Conservation (phyloP, 192 early-diverging fungal genomes). For the Entomortierella lignicola region DNA sequence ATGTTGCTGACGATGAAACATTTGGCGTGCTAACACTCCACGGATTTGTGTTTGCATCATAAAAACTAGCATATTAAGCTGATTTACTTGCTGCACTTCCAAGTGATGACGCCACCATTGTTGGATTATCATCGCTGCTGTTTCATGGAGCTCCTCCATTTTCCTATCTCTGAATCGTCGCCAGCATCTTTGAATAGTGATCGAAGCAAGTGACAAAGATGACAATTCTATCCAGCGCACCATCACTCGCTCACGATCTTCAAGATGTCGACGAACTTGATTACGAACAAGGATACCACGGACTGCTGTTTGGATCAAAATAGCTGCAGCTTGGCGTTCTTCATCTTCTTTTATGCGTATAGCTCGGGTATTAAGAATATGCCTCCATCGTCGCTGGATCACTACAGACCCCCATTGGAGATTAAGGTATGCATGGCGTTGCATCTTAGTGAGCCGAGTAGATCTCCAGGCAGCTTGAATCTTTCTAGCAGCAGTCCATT, state of each 20-base stretch:
- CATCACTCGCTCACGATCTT: conserved; percentile 32
- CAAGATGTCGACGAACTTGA: conserved; percentile 14
- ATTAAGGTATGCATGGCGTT: conserved; percentile 21
- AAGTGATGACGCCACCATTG: conserved; percentile 34
- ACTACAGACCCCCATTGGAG: conserved; percentile 26
- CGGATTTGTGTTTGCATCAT: conserved; percentile 40
- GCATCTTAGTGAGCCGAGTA: conserved; percentile 9
- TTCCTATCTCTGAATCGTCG: conserved; percentile 16
- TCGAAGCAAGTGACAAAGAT: conserved; percentile 22
- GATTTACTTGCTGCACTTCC: conserved; percentile 1
- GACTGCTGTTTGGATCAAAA: conserved; percentile 32
- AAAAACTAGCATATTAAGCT: conserved; percentile 7
- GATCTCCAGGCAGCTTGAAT: conserved; percentile 39
- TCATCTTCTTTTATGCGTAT: neutral
- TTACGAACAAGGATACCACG: conserved; percentile 42
- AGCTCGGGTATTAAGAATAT: conserved; percentile 10
- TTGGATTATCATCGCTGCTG: conserved; percentile 33
- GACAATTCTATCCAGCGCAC: conserved; percentile 31
- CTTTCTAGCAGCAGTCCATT: conserved; percentile 23
- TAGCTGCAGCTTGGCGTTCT: conserved; percentile 20
- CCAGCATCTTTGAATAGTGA: conserved; percentile 41
- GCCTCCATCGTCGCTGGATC: conserved; percentile 40
- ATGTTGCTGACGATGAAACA: neutral
- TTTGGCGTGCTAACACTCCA: conserved; percentile 40
- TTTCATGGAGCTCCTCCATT: conserved; percentile 6